Evolutionary conservation across 2,329 filamentous ascomycete species (phyloP), one percentile per base, ranked within the genome.

Genomic region (Trichoderma guizhouense): DNA sequence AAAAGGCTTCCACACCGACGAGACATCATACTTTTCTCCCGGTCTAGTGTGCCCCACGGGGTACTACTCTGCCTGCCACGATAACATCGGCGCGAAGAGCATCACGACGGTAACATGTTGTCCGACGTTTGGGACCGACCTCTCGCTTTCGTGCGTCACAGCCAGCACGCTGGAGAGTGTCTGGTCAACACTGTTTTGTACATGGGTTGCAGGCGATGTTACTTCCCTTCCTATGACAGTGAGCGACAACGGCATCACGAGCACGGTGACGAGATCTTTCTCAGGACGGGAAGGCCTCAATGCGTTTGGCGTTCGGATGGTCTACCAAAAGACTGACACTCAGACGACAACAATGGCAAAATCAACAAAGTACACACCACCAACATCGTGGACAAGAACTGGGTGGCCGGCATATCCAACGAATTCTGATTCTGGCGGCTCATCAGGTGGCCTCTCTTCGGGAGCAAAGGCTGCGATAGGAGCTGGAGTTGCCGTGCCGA

Each of bases 61-160:
- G 32, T 80, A 80, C 66, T 73, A 75, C n/a, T 78, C 75, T n/a
- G 75, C 73, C 9, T 81, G 79, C 73, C 77, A 77, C 18, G 75
- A 76, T 28, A 77, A 75, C 32, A 74, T 69, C 3, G 76, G 76
- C 14, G 75, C 76, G 15, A 67, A 69, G 51, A 77, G 76, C 24
- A 76, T 77, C 28, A 79, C 79, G 21, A 82, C 80, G 1, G 75
- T 82, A 15, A 82, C 80, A 3, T 82, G 81, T 72, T 83, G 80
- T 32, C 81, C 80, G 2, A 71, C 75, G 5, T 74, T 75, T 68
- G 75, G 72, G n/a, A 43, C 71, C 5, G 74, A 74, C 21, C 70
- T 82, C 12, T 76, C 74, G 0, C 73, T 81, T 5, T 73, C 63
- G 2, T 82, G 80, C 65, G 77, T 81, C 11, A 70, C 71, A 15